These are phyloP conservation scores for Aspergillus luchuensis DNA, from an alignment of 2,329 filamentous ascomycete genomes.

Conservation along the genomic window DNA sequence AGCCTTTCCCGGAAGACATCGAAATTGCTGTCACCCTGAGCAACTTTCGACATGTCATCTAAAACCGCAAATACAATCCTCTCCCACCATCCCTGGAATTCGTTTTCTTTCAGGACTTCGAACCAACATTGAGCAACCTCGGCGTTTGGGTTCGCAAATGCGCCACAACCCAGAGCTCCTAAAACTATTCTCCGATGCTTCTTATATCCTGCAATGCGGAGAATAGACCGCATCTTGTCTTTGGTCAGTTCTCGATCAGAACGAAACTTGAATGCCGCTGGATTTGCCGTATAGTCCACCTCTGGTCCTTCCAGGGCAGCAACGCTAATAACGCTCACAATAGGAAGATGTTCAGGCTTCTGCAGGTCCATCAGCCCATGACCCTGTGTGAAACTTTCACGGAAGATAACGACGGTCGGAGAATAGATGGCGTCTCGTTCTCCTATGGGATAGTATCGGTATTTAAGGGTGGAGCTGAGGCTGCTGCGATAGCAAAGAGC, in stretches of 20 bases:
- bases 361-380: slow-evolving; percentile 51
- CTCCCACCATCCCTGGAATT: slow-evolving; percentile 68
- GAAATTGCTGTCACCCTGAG: slow-evolving; percentile 34
- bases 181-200: slow-evolving; percentile 64
- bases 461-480: slow-evolving; percentile 43
- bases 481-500: slow-evolving; percentile 65
- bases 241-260: slow-evolving; percentile 58
- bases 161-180: slow-evolving; percentile 70
- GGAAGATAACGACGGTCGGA: slow-evolving; percentile 61
- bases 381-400: slow-evolving; percentile 50
- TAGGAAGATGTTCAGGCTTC: slow-evolving; percentile 44
- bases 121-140: slow-evolving; percentile 66
- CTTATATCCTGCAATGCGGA: slow-evolving; percentile 61
- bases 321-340: slow-evolving; percentile 63
- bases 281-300: slow-evolving; percentile 15
- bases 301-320: slow-evolving; percentile 56
- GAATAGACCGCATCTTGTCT: slow-evolving; percentile 62
- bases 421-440: slow-evolving; percentile 59
- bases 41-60: slow-evolving; percentile 28
- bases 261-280: slow-evolving; percentile 42
- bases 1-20: slow-evolving; percentile 33
- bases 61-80: slow-evolving; percentile 66
- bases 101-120: slow-evolving; percentile 61
- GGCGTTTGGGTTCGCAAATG: slow-evolving; percentile 62
- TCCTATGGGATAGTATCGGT: slow-evolving; percentile 56